These are phyloP conservation scores for Trypethelium eluteriae DNA, from an alignment of 495 filamentous ascomycete species.

Conservation along the genomic window DNA sequence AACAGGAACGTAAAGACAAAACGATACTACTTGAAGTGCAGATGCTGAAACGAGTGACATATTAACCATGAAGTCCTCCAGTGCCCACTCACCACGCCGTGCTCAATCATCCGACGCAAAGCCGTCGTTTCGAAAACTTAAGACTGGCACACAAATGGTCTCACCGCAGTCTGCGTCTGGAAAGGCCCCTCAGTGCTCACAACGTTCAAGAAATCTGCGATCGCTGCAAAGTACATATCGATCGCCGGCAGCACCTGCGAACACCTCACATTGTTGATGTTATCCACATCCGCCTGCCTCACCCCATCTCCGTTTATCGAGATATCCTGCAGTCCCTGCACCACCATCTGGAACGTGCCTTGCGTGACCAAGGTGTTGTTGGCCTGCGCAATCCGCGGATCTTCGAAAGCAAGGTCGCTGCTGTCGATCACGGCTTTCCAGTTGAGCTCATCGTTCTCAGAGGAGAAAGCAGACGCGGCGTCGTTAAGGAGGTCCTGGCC, in stretches of 20 bases:
- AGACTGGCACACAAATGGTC: not conserved
- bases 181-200: not conserved
- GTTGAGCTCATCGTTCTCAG: not conserved
- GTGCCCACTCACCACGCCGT: not conserved
- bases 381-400: not conserved
- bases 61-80: not conserved
- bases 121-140: not conserved
- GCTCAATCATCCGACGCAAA: not conserved
- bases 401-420: not conserved
- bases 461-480: not conserved
- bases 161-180: not conserved
- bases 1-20: not conserved
- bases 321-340: slow-evolving; percentile 3
- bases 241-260: not conserved
- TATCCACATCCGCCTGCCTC: not conserved
- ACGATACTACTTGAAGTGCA: not conserved
- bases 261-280: not conserved
- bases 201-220: not conserved
- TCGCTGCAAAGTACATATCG: not conserved
- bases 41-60: not conserved
- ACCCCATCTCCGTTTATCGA: not conserved
- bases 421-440: slow-evolving; percentile 4
- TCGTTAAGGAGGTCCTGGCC: not conserved
- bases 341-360: not conserved
- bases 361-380: not conserved